A percentile compares a stretch with the other conserved stretches of the same genome.
Evolutionary conservation across 169 alveolate species (phyloP).

Genomic region (Eimeria tenella): DNA sequence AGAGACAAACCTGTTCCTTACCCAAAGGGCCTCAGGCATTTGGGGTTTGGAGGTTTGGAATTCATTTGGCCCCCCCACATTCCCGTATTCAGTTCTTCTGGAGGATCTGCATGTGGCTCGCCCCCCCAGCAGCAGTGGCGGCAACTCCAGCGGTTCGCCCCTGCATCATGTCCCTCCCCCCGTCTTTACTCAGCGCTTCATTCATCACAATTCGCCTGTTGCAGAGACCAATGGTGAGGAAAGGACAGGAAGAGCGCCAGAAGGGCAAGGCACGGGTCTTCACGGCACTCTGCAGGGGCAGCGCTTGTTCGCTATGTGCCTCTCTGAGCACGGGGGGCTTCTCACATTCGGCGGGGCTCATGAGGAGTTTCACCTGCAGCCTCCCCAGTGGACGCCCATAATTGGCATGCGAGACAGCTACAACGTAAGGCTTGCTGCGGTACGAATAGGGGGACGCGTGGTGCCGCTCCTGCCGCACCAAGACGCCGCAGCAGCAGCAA

Average conservation of each 20-base stretch:
- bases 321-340: constrained; percentile 64
- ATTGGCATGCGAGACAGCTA: constrained; percentile 25
- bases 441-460: background rate
- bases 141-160: background rate
- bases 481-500: background rate
- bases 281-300: constrained; percentile 53
- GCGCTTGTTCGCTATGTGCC: constrained; percentile 44
- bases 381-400: constrained; percentile 7
- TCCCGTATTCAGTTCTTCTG: constrained; percentile 36
- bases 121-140: background rate
- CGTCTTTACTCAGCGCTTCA: background rate
- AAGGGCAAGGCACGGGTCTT: background rate
- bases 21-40: constrained; percentile 84
- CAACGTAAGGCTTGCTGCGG: constrained; percentile 18
- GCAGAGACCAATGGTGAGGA: background rate
- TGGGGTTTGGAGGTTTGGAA: constrained; percentile 80
- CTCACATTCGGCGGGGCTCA: constrained; percentile 54
- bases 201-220: background rate
- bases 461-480: background rate
- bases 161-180: background rate
- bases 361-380: constrained; percentile 24
- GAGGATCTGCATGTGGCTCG: background rate
- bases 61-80: constrained; percentile 76
- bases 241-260: background rate
- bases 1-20: constrained; percentile 81